phyloP scores from a whole-genome alignment of 73 alveolate species.

The Paramecium octaurelia region DNA sequence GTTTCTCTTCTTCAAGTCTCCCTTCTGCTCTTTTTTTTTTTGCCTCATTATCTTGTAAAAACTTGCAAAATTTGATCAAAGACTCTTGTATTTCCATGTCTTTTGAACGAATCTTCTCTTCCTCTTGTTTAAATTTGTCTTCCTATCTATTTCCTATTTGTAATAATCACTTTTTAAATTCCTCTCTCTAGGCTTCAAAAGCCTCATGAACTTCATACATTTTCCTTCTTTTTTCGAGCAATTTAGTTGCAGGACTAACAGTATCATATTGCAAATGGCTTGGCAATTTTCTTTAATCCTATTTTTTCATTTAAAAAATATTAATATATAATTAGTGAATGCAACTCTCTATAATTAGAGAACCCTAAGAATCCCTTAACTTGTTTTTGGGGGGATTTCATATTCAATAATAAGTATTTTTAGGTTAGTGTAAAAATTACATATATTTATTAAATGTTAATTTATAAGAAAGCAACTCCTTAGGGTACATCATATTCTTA shows the following conservation, averaged over 20 bases:
- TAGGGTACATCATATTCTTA: background rate
- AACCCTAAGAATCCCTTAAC: background rate
- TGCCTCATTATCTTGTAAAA: slow-evolving; percentile 82
- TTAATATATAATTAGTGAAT: background rate
- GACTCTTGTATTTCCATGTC: slow-evolving; percentile 74
- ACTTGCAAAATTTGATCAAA: slow-evolving; percentile 78
- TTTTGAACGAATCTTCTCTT: slow-evolving; percentile 73
- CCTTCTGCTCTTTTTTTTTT: slow-evolving; percentile 79
- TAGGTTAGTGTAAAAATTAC: background rate
- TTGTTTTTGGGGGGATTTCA: background rate
- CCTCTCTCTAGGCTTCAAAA: slow-evolving; percentile 80
- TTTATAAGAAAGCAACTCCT: slow-evolving; percentile 1
- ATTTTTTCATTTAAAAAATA: background rate
- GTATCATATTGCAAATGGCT: slow-evolving; percentile 68
- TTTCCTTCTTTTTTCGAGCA: slow-evolving; percentile 84
- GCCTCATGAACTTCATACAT: slow-evolving; percentile 93
- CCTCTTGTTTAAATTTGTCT: slow-evolving; percentile 58
- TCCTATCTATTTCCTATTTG: slow-evolving; percentile 12
- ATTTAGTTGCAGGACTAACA: slow-evolving; percentile 84
- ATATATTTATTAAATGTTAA: background rate
- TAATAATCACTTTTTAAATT: slow-evolving; percentile 58
- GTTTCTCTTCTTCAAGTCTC: slow-evolving; percentile 68
- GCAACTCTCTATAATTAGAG: background rate
- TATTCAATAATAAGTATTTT: background rate
- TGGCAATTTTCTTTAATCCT: slow-evolving; percentile 31